Percentiles rank a stretch among this genome's conserved stretches.
These are phyloP conservation scores for Panicum miliaceum DNA, from an alignment of 176 grass and related monocot genomes.

Conservation along the genomic window DNA sequence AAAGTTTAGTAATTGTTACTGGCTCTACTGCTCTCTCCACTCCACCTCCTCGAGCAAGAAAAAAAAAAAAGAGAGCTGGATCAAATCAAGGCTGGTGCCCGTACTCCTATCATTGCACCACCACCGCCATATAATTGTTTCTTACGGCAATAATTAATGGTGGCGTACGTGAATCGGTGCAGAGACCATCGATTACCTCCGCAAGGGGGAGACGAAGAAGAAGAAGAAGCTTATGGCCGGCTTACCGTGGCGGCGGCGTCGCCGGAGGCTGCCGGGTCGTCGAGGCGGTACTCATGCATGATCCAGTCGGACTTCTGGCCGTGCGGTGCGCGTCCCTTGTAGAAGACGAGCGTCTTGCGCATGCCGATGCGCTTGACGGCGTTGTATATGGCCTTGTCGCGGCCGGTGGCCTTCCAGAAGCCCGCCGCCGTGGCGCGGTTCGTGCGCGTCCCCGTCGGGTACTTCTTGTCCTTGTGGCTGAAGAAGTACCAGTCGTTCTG, in stretches of 20 bases:
- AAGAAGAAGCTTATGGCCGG: too few species aligned
- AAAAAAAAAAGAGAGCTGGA: conserved; percentile 10
- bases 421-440: conserved; percentile 88
- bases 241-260: not conserved
- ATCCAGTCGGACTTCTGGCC: conserved; percentile 95
- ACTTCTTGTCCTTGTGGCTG: conserved; percentile 99
- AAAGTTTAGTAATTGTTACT: conserved; percentile 52
- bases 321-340: conserved; percentile 92
- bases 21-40: conserved; percentile 23
- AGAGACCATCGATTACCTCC: not conserved
- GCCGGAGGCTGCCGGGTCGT: conserved; percentile 41
- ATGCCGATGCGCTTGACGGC: conserved; percentile 85
- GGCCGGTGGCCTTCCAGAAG: conserved; percentile 97
- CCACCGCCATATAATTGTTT: conserved; percentile 53
- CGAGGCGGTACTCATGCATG: conserved; percentile 92
- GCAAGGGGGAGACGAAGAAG: not conserved
- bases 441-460: conserved; percentile 93
- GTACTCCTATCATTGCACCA: conserved; percentile 65
- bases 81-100: conserved; percentile 42
- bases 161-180: conserved; percentile 36
- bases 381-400: conserved; percentile 96
- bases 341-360: conserved; percentile 99
- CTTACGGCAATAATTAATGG: conserved; percentile 49
- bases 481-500: conserved; percentile 99
- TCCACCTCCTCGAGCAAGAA: not conserved